Percentiles rank a stretch among this genome's conserved stretches.
These are phyloP conservation scores for Drechslerella stenobrocha DNA, from an alignment of 2,329 filamentous ascomycete species.

Conservation along the genomic window DNA sequence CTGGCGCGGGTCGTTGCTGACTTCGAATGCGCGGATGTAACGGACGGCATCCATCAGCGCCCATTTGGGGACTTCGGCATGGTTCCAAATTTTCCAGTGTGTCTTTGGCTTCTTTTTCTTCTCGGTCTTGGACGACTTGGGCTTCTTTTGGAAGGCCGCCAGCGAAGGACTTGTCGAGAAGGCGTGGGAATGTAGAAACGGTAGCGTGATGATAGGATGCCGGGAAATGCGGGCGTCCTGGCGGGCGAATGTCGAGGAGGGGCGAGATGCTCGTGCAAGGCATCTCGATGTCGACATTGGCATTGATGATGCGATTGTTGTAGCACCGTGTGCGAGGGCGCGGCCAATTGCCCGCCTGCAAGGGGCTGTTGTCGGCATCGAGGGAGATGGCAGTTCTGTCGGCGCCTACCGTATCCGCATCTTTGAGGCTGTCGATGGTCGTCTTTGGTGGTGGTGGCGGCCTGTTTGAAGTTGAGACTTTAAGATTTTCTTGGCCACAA, in stretches of 20 bases:
- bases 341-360: slow-evolving; percentile 39
- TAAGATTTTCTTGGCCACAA: slow-evolving; percentile 6
- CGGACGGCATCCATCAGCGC: slow-evolving; percentile 90
- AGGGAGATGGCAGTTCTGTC: background rate
- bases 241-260: slow-evolving; percentile 11
- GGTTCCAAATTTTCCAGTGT: slow-evolving; percentile 51
- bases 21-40: slow-evolving; percentile 91
- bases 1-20: slow-evolving; percentile 72
- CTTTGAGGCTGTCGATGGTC: slow-evolving; percentile 3
- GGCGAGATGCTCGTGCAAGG: slow-evolving; percentile 20
- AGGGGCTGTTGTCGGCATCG: slow-evolving; percentile 5
- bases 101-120: slow-evolving; percentile 45
- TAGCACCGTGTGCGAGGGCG: background rate
- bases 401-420: slow-evolving; percentile 25
- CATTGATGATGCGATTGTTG: slow-evolving; percentile 56
- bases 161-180: slow-evolving; percentile 29
- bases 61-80: slow-evolving; percentile 65
- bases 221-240: slow-evolving; percentile 6
- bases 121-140: slow-evolving; percentile 21
- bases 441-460: slow-evolving; percentile 24
- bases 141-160: slow-evolving; percentile 16
- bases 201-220: slow-evolving; percentile 7
- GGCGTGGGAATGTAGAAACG: slow-evolving; percentile 8
- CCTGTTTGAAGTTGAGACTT: slow-evolving; percentile 26
- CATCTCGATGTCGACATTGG: slow-evolving; percentile 53